phyloP scores from a whole-genome alignment of 2,329 filamentous ascomycete species.

The Phoma herbarum region DNA sequence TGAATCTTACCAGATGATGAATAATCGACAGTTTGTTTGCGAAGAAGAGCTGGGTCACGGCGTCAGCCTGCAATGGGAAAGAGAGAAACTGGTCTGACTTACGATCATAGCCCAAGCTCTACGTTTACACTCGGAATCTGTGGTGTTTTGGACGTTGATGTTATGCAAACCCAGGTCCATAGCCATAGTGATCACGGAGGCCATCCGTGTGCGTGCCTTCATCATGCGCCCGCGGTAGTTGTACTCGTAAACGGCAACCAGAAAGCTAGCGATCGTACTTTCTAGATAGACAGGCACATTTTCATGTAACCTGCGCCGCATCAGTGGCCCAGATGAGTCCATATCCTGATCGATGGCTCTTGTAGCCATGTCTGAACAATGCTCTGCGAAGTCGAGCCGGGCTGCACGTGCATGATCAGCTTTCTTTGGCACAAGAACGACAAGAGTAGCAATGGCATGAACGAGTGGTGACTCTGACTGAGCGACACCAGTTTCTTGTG shows the following conservation, averaged over 20 bases:
- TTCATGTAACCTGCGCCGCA: constrained; percentile 3
- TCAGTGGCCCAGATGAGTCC: constrained; percentile 1
- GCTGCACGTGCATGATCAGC: neutral
- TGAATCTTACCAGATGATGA: constrained; percentile 16
- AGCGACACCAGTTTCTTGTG: neutral
- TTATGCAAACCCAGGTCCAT: constrained; percentile 13
- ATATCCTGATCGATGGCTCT: constrained; percentile 12
- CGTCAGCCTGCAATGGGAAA: neutral
- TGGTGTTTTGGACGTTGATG: neutral
- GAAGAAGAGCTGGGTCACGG: constrained; percentile 3
- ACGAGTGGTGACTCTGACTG: constrained; percentile 7
- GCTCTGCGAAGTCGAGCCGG: constrained; percentile 3
- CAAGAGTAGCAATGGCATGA: constrained; percentile 8
- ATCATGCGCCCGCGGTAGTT: constrained; percentile 14
- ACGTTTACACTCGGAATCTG: constrained; percentile 6
- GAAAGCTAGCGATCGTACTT: constrained; percentile 7
- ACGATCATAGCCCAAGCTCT: constrained; percentile 17
- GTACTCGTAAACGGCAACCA: constrained; percentile 15
- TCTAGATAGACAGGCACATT: constrained; percentile 11
- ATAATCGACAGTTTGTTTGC: constrained; percentile 19
- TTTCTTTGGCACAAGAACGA: neutral
- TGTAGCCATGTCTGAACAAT: constrained; percentile 1
- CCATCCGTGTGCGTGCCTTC: constrained; percentile 14
- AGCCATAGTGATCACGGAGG: constrained; percentile 18
- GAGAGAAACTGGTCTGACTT: neutral